phyloP scores from a whole-genome alignment of 768 basidiomycete species.

The Cystobasidium onofrii region DNA sequence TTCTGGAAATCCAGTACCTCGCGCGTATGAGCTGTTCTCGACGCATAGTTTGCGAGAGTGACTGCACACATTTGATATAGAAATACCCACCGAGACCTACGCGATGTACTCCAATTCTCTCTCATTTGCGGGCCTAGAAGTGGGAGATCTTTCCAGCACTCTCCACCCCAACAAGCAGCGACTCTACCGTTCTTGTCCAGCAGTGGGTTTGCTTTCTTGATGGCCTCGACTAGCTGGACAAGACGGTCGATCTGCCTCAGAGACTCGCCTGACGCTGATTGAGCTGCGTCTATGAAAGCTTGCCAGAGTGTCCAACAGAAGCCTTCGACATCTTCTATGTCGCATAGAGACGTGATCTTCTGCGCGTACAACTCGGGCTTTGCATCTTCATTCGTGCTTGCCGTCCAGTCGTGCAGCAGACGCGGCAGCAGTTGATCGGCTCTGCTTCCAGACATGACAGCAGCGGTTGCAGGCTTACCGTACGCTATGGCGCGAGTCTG shows the following conservation, averaged over 20 bases:
- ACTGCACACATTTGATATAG: too few species aligned
- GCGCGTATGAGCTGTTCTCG: too few species aligned
- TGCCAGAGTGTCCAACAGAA: slow-evolving; percentile 4
- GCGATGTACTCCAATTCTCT: background rate
- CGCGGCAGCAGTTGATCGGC: too few species aligned
- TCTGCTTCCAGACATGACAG: too few species aligned
- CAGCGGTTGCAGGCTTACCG: too few species aligned
- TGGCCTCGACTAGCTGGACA: background rate
- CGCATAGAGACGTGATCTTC: background rate
- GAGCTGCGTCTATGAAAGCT: background rate
- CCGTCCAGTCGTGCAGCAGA: background rate
- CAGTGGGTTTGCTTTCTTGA: background rate
- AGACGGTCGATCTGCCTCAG: background rate
- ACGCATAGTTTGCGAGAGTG: too few species aligned
- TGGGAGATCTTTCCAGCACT: slow-evolving; percentile 3
- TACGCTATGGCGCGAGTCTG: too few species aligned
- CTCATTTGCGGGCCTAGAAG: background rate
- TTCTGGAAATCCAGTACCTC: too few species aligned
- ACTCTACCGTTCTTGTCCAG: background rate
- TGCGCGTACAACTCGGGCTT: background rate
- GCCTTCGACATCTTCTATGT: background rate
- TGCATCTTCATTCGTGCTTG: background rate
- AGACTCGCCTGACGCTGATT: background rate
- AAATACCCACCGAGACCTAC: too few species aligned
- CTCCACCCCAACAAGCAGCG: background rate